Conservation (phyloP, 2,329 filamentous ascomycete genomes). For the Aspergillus aculeatus region DNA sequence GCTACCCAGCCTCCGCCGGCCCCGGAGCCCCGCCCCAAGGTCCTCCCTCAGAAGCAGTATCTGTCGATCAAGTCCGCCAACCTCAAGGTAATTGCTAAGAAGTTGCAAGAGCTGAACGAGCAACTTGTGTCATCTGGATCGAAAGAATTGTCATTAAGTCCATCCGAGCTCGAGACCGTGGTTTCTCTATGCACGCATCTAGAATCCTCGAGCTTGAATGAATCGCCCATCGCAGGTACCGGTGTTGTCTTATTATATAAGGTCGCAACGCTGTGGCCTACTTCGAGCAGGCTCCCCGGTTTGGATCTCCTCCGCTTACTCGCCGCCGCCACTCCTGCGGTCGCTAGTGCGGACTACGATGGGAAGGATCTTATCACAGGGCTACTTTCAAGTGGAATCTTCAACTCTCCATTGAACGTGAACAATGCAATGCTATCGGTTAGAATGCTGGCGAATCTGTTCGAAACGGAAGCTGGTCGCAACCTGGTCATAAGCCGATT, state of each 20-base stretch:
- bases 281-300: constrained; percentile 74
- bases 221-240: constrained; percentile 50
- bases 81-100: constrained; percentile 68
- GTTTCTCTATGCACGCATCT: constrained; percentile 62
- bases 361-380: constrained; percentile 58
- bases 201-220: constrained; percentile 47
- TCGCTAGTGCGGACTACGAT: constrained; percentile 60
- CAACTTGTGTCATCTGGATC: constrained; percentile 67
- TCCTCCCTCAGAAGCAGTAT: constrained; percentile 76
- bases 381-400: constrained; percentile 59
- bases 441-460: constrained; percentile 79
- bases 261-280: constrained; percentile 76
- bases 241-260: constrained; percentile 67
- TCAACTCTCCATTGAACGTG: constrained; percentile 61
- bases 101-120: constrained; percentile 69
- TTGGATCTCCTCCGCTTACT: constrained; percentile 86
- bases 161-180: constrained; percentile 66
- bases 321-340: constrained; percentile 63
- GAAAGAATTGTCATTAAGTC: constrained; percentile 72
- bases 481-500: constrained; percentile 59
- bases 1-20: constrained; percentile 25
- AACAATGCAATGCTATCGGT: constrained; percentile 88
- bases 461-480: constrained; percentile 71
- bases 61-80: constrained; percentile 75
- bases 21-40: constrained; percentile 52